phyloP scores from a whole-genome alignment of 169 alveolate species.

The Cryptosporidium baileyi region DNA sequence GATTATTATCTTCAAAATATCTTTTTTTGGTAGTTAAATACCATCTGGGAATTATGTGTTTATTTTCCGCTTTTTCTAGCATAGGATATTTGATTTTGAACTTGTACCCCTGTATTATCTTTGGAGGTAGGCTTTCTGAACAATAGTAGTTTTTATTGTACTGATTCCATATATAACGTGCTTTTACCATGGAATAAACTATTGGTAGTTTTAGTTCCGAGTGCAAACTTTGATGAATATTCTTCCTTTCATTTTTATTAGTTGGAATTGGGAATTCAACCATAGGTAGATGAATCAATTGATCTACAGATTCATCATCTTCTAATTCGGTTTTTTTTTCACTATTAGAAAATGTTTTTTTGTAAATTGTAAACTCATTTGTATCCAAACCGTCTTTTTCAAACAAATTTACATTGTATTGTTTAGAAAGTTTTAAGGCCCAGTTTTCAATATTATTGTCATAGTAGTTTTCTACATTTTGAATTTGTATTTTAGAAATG shows the following conservation, averaged over 20 bases:
- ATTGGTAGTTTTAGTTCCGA: conserved; percentile 1
- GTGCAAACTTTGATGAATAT: neutral
- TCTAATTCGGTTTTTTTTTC: neutral
- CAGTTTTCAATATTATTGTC: neutral
- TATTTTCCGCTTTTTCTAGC: conserved; percentile 1
- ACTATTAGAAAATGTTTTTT: neutral
- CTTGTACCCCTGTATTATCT: conserved; percentile 39
- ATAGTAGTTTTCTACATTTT: neutral
- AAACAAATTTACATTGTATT: neutral
- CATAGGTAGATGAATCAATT: conserved; percentile 9
- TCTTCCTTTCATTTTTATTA: neutral
- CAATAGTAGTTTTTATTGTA: conserved; percentile 46
- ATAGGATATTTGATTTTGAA: conserved; percentile 34
- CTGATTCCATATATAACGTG: conserved; percentile 54
- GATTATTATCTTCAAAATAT: conserved; percentile 24
- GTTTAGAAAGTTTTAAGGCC: neutral
- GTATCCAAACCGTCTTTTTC: neutral
- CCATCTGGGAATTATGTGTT: conserved; percentile 49
- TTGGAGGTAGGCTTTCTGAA: conserved; percentile 43
- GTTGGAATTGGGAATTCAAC: conserved; percentile 43
- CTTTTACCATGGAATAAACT: conserved; percentile 44
- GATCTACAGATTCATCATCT: conserved; percentile 13
- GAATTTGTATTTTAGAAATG: conserved; percentile 7
- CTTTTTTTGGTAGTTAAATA: conserved; percentile 31
- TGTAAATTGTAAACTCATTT: no score